Percentiles rank a stretch among this genome's conserved stretches.
Conservation (phyloP, 169 alveolate genomes). For the Ichthyophthirius multifiliis region DNA sequence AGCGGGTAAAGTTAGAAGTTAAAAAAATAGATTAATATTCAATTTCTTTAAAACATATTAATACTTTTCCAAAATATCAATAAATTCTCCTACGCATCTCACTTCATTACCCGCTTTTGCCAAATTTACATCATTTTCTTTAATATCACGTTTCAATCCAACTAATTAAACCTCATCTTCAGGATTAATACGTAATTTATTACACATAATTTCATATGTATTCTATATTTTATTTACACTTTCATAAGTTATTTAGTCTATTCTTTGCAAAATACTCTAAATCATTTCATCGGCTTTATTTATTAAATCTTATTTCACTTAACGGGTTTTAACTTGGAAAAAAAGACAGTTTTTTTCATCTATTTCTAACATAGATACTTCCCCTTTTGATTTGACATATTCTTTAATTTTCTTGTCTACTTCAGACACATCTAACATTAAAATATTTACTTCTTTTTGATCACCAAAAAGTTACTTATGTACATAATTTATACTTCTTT, state of each 20-base stretch:
- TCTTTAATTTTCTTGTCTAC: too few relatives aligned
- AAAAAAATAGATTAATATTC: conserved; percentile 47
- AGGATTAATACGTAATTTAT: conserved; percentile 44
- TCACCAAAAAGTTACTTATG: conserved; percentile 16
- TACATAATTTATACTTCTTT: not conserved
- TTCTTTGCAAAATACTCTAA: too few relatives aligned
- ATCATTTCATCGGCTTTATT: too few relatives aligned
- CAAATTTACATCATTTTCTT: conserved; percentile 61
- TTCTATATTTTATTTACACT: too few relatives aligned
- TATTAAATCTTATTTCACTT: too few relatives aligned
- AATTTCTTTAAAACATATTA: conserved; percentile 40
- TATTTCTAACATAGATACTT: too few relatives aligned
- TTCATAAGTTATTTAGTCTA: too few relatives aligned
- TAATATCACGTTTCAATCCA: conserved; percentile 44
- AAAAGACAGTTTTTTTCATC: too few relatives aligned
- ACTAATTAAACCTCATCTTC: conserved; percentile 58
- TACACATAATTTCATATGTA: conserved; percentile 6
- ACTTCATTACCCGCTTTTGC: conserved; percentile 41
- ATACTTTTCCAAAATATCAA: conserved; percentile 51
- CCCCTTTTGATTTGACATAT: too few relatives aligned
- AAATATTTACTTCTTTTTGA: too few relatives aligned
- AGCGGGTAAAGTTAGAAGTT: conserved; percentile 45
- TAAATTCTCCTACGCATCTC: conserved; percentile 40
- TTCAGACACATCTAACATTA: too few relatives aligned
- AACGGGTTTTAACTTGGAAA: too few relatives aligned